phyloP scores from a whole-genome alignment of 2,329 filamentous ascomycete species.

The Pyricularia grisea region DNA sequence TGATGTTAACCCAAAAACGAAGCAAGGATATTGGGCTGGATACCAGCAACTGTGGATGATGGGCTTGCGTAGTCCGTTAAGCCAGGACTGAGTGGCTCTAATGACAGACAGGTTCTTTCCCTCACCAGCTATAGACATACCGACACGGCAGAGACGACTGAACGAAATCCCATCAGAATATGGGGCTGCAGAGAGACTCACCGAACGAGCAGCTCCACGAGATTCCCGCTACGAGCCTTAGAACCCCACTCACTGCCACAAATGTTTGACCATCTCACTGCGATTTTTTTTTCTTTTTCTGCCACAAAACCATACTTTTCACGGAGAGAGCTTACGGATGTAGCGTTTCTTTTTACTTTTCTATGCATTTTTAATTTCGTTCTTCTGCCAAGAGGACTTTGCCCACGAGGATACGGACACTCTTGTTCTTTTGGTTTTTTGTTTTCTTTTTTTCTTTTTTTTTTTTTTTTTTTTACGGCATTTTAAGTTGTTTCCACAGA shows the following conservation, averaged over 20 bases:
- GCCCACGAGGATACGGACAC: background rate
- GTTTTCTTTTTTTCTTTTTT: background rate
- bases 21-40: background rate
- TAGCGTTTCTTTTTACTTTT: background rate
- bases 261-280: background rate
- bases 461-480: background rate
- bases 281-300: background rate
- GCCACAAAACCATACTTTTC: background rate
- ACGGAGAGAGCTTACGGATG: background rate
- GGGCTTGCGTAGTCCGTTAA: background rate
- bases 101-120: background rate
- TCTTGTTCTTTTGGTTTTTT: background rate
- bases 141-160: background rate
- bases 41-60: background rate
- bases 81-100: background rate
- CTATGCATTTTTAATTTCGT: background rate
- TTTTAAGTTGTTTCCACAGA: background rate
- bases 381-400: background rate
- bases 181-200: background rate
- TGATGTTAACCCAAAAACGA: slow-evolving; percentile 2
- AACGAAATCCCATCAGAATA: background rate
- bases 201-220: background rate
- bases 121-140: background rate
- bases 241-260: background rate
- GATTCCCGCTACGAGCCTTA: background rate